phyloP scores from a whole-genome alignment of 177 flowering plant genomes.

The Vitis hybrid region DNA sequence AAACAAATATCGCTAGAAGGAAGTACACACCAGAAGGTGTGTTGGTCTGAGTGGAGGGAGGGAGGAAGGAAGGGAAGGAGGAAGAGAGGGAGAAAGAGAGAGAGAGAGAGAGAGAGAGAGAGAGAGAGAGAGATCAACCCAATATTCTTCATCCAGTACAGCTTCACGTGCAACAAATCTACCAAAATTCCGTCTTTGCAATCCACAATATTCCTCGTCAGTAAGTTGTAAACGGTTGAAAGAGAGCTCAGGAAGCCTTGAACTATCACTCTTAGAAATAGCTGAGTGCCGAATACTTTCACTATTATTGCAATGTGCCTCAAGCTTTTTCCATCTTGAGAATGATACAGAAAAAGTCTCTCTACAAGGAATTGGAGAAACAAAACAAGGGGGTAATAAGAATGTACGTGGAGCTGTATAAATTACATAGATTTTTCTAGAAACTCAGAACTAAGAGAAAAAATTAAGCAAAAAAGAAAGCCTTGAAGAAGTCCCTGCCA shows the following conservation, averaged over 20 bases:
- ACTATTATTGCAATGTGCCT: slow-evolving; percentile 40
- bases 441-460: no score
- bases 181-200: slow-evolving; percentile 43
- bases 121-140: slow-evolving; percentile 39
- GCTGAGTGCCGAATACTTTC: slow-evolving; percentile 35
- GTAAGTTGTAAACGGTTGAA: slow-evolving; percentile 49
- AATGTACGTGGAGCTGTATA: no score
- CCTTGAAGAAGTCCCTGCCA: no score
- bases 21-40: neutral
- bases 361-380: slow-evolving; percentile 19
- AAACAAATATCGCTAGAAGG: neutral
- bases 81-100: no score
- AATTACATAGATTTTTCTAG: no score
- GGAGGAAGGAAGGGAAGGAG: no score
- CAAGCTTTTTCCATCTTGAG: slow-evolving; percentile 35
- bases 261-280: slow-evolving; percentile 28
- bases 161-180: slow-evolving; percentile 60
- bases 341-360: slow-evolving; percentile 35
- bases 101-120: neutral
- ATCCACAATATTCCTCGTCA: slow-evolving; percentile 40
- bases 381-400: no score
- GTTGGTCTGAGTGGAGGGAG: no score
- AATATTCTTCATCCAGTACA: slow-evolving; percentile 66
- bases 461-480: no score
- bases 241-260: slow-evolving; percentile 46